Base-by-base conservation (phyloP, 164 flowering plant species). In the Vitis labrusca region DNA sequence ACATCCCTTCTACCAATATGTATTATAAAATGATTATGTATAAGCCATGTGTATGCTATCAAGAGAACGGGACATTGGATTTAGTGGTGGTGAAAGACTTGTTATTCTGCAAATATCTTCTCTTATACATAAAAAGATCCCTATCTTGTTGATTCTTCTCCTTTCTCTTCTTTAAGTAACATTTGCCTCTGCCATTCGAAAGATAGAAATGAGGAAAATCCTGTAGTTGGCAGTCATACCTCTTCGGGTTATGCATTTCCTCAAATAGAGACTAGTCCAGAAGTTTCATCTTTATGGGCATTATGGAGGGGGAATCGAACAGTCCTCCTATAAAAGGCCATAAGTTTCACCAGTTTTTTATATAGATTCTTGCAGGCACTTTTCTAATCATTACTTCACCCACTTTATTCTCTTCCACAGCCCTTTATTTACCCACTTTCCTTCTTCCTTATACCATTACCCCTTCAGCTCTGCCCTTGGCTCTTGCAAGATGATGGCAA, bases 341-440 rank as follows among this genome's bases (percentile, higher is more conserved):
- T 78, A 72, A 64, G 60, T 58, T 61, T 71, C 15, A 2, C 57
- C 16, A 14, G 7, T 65, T 30, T 62, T 65, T 51, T 37, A 50
- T 19, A 0, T 13, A 76, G 80, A 83, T 78, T 76, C 85, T 63
- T 71, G 56, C 59, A 57, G 52, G 71, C 29, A 50, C 76, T 70
- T 77, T 74, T 59, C 71, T 32, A 52, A 58, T 59, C 37, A 37
- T 69, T 32, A 53, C 62, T 69, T 57, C 23, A 48, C 67, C 73
- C 61, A 70, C 85, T 81, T 84, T 84, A 81, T 84, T 80, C 83
- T 66, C 72, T 68, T 71, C 60, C 67, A 13, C 57, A 17, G 60
- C 71, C 78, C 63, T 76, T 65, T 72, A 66, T 69, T 77, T 65
- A 64, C 64, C 47, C 78, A 61, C 37, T 59, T 44, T 59, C 68